A percentile compares a stretch with the other conserved stretches of the same genome.
phyloP scores from a whole-genome alignment of 768 basidiomycete genomes.

The Tubosaeta sp. region DNA sequence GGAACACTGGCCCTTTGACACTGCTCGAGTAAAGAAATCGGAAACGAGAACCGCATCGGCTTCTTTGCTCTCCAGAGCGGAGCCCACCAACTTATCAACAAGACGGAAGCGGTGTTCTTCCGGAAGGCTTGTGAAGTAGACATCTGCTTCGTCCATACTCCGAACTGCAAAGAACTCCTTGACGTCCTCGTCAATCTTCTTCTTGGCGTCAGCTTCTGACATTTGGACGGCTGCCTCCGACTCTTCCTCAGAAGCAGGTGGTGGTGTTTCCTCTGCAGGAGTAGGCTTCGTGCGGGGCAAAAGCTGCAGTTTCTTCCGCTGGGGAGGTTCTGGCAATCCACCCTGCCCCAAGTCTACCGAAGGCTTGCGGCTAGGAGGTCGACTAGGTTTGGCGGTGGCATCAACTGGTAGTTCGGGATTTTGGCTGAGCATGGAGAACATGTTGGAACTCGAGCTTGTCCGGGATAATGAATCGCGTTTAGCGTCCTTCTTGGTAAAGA shows the following conservation, averaged over 20 bases:
- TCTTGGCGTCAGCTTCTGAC: slow-evolving; percentile 62
- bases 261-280: slow-evolving; percentile 42
- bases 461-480: slow-evolving; percentile 77
- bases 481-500: slow-evolving; percentile 72
- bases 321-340: slow-evolving; percentile 43
- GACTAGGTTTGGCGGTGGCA: slow-evolving; percentile 47
- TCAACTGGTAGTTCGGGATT: slow-evolving; percentile 54
- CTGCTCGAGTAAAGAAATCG: slow-evolving; percentile 63
- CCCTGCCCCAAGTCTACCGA: slow-evolving; percentile 47
- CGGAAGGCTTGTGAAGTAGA: slow-evolving; percentile 76
- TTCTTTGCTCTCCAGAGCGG: slow-evolving; percentile 79
- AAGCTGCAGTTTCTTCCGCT: slow-evolving; percentile 71
- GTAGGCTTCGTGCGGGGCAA: slow-evolving; percentile 71
- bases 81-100: slow-evolving; percentile 69
- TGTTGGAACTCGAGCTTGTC: slow-evolving; percentile 75
- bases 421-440: slow-evolving; percentile 83
- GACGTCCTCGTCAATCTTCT: slow-evolving; percentile 74
- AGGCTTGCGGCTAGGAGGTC: slow-evolving; percentile 46
- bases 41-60: slow-evolving; percentile 74
- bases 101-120: slow-evolving; percentile 57
- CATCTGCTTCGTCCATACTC: slow-evolving; percentile 82
- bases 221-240: slow-evolving; percentile 46
- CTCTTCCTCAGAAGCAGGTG: slow-evolving; percentile 47
- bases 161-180: slow-evolving; percentile 88
- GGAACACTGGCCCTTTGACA: slow-evolving; percentile 57